These are phyloP conservation scores for Pyricularia grisea DNA, from an alignment of 2,329 filamentous ascomycete genomes.

Conservation along the genomic window DNA sequence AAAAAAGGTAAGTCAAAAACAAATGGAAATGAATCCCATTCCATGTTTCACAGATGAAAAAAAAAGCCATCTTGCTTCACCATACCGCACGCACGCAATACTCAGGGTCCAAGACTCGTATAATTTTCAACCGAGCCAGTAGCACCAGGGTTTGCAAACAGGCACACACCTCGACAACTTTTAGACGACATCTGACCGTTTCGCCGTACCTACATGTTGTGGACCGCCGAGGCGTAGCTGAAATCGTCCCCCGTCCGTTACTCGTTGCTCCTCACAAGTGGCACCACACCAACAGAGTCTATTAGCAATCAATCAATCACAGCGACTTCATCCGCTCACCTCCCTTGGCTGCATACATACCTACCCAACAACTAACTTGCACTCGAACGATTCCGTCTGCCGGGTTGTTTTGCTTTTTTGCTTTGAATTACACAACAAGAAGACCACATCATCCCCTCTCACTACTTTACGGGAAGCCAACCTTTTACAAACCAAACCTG, in stretches of 20 bases:
- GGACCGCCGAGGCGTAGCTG: neutral
- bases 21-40: neutral
- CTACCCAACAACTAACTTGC: neutral
- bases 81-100: neutral
- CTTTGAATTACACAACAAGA: neutral
- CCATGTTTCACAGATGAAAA: neutral
- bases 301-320: too few species aligned
- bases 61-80: neutral
- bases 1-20: neutral
- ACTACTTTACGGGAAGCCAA: neutral
- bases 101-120: neutral
- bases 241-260: neutral
- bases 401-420: neutral
- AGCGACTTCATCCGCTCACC: too few species aligned
- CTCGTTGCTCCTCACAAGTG: too few species aligned
- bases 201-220: neutral
- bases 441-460: neutral
- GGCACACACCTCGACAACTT: neutral
- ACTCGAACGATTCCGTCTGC: neutral
- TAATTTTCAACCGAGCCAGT: neutral
- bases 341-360: neutral
- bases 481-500: neutral
- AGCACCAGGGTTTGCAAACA: neutral
- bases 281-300: too few species aligned
- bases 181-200: neutral